Base-by-base conservation (phyloP, 495 filamentous ascomycete genomes). In the Apiosordaria backusii region DNA sequence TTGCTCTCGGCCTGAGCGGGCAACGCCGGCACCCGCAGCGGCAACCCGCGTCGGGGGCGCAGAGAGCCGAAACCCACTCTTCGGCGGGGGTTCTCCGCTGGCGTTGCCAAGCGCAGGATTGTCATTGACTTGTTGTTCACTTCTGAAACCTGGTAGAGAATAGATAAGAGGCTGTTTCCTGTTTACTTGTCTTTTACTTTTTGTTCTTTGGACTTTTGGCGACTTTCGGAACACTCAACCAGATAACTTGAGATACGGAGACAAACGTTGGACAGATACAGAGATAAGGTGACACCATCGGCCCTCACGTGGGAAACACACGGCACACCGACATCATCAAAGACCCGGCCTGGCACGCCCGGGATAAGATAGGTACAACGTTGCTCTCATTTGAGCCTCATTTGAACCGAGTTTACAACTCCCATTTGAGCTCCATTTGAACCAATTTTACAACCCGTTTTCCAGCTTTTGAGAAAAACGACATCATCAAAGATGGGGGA, bases 31-130 rank as follows among this genome's bases (percentile, higher is more conserved):
- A 55, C 52, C 52, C 52, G 18, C 15, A n/a, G 52, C 52, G 52
- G 52, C 52, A n/a, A 55, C n/a, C 52, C 52, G 52, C 52, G 52
- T 55, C 21, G 16, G 52, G 52, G 52, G n/a, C 52, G n/a, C 52
- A 23, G 52, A 55, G 22, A 23, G 13, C 52, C n/a, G 52, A 45
- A 45, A 9, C 16, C 35, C 35, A 45, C 35, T 9, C 35, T n/a
- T 18, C 35, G 35, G 35, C 35, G 35, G 35, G 35, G 35, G 35
- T 13, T 45, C 10, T 45, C 35, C 35, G 35, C 35, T 45, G 35
- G 35, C 35, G 35, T 18, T 57, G 53, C 53, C 53, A 57, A 57
- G 53, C 23, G 57, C 24, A 13, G 57, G 57, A 5, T 57, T 21
- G 53, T 57, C 19, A 22, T 57, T 3, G 53, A 22, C 13, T 57